Base-by-base conservation (phyloP, 2,329 filamentous ascomycete species). In the Cordyceps cicadae region DNA sequence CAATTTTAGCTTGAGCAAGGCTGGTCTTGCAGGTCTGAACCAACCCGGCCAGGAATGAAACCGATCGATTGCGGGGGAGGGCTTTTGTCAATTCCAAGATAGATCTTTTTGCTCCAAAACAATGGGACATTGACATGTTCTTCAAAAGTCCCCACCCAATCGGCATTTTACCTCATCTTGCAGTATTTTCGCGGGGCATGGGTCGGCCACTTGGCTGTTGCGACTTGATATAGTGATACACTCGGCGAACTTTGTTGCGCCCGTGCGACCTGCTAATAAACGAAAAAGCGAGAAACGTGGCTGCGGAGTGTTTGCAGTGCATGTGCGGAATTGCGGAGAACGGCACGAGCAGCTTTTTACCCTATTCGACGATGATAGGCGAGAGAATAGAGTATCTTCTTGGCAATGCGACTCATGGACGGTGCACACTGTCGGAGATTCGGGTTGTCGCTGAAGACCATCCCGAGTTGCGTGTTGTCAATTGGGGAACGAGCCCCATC, bases 21-120 rank as follows among this genome's bases (percentile, higher is more conserved):
- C 7, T 4, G 3, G 3, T 12, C 32, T 12, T 34, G 32, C 32
- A 34, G 11, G 32, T 34, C 32, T 34, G 32, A 34, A 7, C 6
- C 32, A 34, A 9, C 32, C 34, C 3, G 3, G 34, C 34, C 34
- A 37, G 12, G 34, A 37, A 32, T 39, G 45, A 41, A 19, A 17
- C 15, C 39, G 54, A 57, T 57, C 54, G 54, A 57, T 57, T 57
- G 54, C 45, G 54, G 54, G 54, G 21, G 34, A 54, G 53, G 39
- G 37, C n/a, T 29, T 11, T 37, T 46, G 17, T 12, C 54, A 48
- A 21, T 45, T 43, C 29, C 43, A n/a, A 48, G 12, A 24, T 48
- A 48, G 26, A n/a, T 45, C 26, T 6, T 29, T 46, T 46, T 32
- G 41, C 11, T 11, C 41, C 19, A 39, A 57, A 29, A 32, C 54